Percentiles rank a stretch among this genome's conserved stretches.
Evolutionary conservation across 106 monocot genomes (phyloP).

Genomic region (Dioscorea dumetorum): DNA sequence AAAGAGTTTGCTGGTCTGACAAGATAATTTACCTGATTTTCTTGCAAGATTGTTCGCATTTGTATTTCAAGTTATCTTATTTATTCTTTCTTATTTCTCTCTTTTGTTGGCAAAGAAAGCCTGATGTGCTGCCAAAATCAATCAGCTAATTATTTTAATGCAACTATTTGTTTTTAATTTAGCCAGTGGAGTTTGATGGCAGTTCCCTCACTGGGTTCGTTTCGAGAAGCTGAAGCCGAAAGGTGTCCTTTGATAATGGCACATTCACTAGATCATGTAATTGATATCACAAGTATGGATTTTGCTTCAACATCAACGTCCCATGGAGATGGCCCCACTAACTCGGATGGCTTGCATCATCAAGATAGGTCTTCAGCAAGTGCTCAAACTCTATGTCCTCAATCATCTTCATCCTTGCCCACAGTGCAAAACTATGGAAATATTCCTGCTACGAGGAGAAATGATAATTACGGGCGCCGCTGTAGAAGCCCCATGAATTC

Average conservation of each 20-base stretch:
- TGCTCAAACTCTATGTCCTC: slow-evolving; percentile 6
- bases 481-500: slow-evolving; percentile 67
- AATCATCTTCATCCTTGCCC: slow-evolving; percentile 9
- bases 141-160: no score
- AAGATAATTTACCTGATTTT: no score
- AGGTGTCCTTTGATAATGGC: slow-evolving; percentile 33
- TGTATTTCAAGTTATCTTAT: no score
- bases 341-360: slow-evolving; percentile 19
- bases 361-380: slow-evolving; percentile 25
- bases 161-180: not conserved
- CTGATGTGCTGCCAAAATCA: no score
- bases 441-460: slow-evolving; percentile 36
- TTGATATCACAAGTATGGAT: slow-evolving; percentile 17
- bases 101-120: no score
- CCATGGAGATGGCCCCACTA: slow-evolving; percentile 7
- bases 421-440: slow-evolving; percentile 27
- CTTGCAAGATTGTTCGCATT: no score
- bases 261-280: slow-evolving; percentile 26
- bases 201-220: slow-evolving; percentile 20
- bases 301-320: slow-evolving; percentile 20
- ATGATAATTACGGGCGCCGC: slow-evolving; percentile 30
- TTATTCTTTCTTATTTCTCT: no score
- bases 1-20: no score
- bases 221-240: slow-evolving; percentile 11
- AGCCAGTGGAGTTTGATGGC: slow-evolving; percentile 19